Evolutionary conservation across 805 yeast species (phyloP).

Genomic region (Kazachstania viticola): DNA sequence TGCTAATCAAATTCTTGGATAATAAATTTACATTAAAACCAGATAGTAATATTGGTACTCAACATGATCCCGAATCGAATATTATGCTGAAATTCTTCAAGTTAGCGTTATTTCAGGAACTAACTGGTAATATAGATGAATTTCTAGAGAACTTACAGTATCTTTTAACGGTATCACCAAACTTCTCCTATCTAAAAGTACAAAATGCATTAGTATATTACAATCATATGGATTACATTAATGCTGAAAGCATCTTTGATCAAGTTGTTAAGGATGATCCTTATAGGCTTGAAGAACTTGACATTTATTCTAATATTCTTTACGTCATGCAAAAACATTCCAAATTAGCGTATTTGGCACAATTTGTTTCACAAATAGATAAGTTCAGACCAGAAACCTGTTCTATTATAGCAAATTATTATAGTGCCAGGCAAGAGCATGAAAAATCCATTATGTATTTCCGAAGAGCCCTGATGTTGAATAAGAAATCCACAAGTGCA

Average conservation of each 20-base stretch:
- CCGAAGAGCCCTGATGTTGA: slow-evolving; percentile 74
- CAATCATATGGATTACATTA: slow-evolving; percentile 73
- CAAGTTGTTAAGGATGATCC: slow-evolving; percentile 66
- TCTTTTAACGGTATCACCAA: slow-evolving; percentile 50
- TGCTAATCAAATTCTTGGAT: slow-evolving; percentile 29
- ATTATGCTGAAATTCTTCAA: slow-evolving; percentile 48
- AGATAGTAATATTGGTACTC: slow-evolving; percentile 8
- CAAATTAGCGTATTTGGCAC: slow-evolving; percentile 78
- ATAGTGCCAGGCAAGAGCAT: slow-evolving; percentile 84
- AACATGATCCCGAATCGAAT: slow-evolving; percentile 8
- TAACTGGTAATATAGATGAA: slow-evolving; percentile 55
- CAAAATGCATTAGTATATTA: slow-evolving; percentile 77
- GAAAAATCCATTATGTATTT: slow-evolving; percentile 91
- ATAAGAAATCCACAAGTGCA: slow-evolving; percentile 72
- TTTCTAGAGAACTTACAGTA: slow-evolving; percentile 38
- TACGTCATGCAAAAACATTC: slow-evolving; percentile 87
- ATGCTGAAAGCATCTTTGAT: slow-evolving; percentile 73
- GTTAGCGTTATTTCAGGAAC: slow-evolving; percentile 61
- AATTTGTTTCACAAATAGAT: slow-evolving; percentile 70
- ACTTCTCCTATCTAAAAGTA: slow-evolving; percentile 58
- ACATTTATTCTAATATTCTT: slow-evolving; percentile 84
- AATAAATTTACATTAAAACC: slow-evolving; percentile 13
- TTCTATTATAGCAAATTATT: slow-evolving; percentile 87
- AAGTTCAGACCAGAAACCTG: slow-evolving; percentile 89
- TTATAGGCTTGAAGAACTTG: slow-evolving; percentile 79